These are phyloP conservation scores for Agrocybe praecox DNA, from an alignment of 768 basidiomycete species.

Conservation along the genomic window DNA sequence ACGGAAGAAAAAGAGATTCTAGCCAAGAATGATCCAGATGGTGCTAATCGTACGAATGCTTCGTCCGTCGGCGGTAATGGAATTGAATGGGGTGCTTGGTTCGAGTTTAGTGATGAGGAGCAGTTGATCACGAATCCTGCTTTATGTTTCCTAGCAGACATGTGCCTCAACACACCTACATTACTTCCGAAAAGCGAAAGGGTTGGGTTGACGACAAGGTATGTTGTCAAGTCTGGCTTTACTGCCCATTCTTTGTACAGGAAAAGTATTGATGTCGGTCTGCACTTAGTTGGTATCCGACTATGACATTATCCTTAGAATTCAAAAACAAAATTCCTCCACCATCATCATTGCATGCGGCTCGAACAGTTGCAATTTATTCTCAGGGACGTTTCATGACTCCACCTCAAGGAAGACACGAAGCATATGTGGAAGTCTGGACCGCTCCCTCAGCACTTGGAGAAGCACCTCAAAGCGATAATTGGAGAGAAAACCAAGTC, in stretches of 20 bases:
- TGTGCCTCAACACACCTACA: slow-evolving; percentile 44
- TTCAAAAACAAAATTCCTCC: slow-evolving; percentile 63
- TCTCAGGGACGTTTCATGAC: slow-evolving; percentile 52
- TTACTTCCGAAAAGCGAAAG: slow-evolving; percentile 50
- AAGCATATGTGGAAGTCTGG: slow-evolving; percentile 65
- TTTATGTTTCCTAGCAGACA: slow-evolving; percentile 60
- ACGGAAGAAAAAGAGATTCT: slow-evolving; percentile 44
- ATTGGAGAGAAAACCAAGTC: slow-evolving; percentile 66
- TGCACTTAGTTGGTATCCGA: slow-evolving; percentile 60
- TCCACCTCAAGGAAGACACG: slow-evolving; percentile 59
- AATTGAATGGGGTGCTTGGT: slow-evolving; percentile 61
- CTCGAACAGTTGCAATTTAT: slow-evolving; percentile 61
- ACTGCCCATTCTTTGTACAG: neutral
- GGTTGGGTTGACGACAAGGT: slow-evolving; percentile 37
- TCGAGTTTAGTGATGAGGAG: slow-evolving; percentile 41
- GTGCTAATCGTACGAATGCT: slow-evolving; percentile 36
- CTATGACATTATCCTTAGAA: slow-evolving; percentile 60
- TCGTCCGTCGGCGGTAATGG: slow-evolving; percentile 54
- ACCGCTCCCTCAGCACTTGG: slow-evolving; percentile 60
- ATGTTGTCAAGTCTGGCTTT: neutral
- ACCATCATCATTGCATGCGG: slow-evolving; percentile 39
- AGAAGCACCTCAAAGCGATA: slow-evolving; percentile 38
- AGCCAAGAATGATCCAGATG: slow-evolving; percentile 38
- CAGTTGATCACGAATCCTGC: slow-evolving; percentile 50
- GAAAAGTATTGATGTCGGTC: neutral